Percentiles rank a stretch among this genome's conserved stretches.
phyloP scores from a whole-genome alignment of 495 filamentous ascomycete species.

The Penicillium flavigenum region DNA sequence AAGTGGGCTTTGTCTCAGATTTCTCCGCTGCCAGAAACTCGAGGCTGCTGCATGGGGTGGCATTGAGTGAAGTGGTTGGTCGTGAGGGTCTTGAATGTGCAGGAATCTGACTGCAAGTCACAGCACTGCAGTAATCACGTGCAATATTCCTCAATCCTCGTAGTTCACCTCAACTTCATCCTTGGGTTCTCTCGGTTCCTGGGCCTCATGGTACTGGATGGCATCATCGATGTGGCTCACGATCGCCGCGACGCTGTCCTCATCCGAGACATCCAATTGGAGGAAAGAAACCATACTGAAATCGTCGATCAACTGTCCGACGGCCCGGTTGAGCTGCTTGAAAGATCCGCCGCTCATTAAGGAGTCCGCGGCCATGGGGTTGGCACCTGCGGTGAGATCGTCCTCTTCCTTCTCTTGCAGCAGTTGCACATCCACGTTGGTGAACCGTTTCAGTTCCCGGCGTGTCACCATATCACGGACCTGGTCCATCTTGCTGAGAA shows the following conservation, averaged over 20 bases:
- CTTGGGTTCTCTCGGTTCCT: constrained; percentile 84
- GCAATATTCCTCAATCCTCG: constrained; percentile 41
- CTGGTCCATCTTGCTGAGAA: constrained; percentile 96
- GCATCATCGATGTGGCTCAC: constrained; percentile 96
- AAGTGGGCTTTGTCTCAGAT: neutral
- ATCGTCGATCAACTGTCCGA: constrained; percentile 87
- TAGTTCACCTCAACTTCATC: constrained; percentile 74
- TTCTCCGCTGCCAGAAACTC: neutral
- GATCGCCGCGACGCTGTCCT: constrained; percentile 89
- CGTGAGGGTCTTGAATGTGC: neutral
- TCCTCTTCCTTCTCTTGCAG: constrained; percentile 65
- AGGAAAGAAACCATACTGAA: constrained; percentile 98
- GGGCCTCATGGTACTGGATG: constrained; percentile 93
- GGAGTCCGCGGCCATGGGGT: constrained; percentile 61
- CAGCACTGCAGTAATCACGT: constrained; percentile 1
- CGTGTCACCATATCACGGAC: constrained; percentile 78
- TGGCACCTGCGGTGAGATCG: constrained; percentile 36
- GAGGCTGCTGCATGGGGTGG: constrained; percentile 2
- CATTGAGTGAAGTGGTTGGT: neutral
- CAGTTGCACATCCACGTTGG: constrained; percentile 75
- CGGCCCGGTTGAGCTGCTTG: constrained; percentile 74
- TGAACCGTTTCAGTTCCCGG: constrained; percentile 80
- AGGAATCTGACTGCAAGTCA: neutral
- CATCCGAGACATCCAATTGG: constrained; percentile 83
- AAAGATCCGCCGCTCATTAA: constrained; percentile 78